Evolutionary conservation across 768 basidiomycete genomes (phyloP).

Genomic region (Royoungia palumana): DNA sequence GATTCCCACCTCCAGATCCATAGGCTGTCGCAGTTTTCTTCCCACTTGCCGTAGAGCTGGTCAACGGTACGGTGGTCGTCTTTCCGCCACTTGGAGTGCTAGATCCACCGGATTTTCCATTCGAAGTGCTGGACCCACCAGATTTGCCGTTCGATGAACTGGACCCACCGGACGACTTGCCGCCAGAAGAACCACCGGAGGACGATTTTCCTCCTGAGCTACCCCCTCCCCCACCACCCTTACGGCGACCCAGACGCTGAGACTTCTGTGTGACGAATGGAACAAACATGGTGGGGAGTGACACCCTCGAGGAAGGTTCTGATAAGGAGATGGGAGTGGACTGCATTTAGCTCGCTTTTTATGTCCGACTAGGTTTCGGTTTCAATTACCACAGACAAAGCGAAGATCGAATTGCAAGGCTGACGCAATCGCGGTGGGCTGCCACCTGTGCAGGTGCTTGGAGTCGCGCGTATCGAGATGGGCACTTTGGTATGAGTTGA

Average conservation of each 20-base stretch:
- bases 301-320: too few relatives aligned
- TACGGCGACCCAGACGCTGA: conserved; percentile 23
- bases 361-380: too few relatives aligned
- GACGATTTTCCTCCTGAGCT: conserved; percentile 9
- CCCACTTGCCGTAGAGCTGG: conserved; percentile 18
- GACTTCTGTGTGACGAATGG: conserved; percentile 13
- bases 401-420: too few relatives aligned
- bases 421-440: too few relatives aligned
- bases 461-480: too few relatives aligned
- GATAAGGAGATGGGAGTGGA: too few relatives aligned
- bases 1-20: conserved; percentile 31
- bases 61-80: conserved; percentile 18
- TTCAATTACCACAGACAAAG: too few relatives aligned
- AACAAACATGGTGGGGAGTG: conserved; percentile 15
- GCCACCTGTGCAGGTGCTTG: too few relatives aligned
- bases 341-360: too few relatives aligned
- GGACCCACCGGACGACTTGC: conserved; percentile 1
- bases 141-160: conserved; percentile 1
- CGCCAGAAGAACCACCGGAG: not conserved
- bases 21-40: conserved; percentile 30
- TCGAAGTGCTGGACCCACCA: not conserved
- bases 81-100: conserved; percentile 7
- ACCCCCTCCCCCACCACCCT: conserved; percentile 32
- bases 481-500: too few relatives aligned
- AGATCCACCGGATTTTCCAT: not conserved